Base-by-base conservation (phyloP, 768 basidiomycete genomes). In the Russula earlei region DNA sequence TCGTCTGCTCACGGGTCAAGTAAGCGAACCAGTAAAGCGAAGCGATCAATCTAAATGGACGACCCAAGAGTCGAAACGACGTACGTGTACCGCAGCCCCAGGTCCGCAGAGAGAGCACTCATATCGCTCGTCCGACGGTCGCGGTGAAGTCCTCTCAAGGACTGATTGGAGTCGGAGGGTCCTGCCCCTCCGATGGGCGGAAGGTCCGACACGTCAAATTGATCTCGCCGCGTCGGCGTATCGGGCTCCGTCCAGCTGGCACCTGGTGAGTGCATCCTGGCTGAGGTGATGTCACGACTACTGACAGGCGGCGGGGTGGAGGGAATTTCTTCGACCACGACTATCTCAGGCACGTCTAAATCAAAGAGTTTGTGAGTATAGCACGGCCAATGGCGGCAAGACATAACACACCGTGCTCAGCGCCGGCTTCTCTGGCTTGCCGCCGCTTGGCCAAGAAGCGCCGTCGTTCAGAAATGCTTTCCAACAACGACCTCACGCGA, bases 401-500 rank as follows among this genome's bases (percentile, higher is more conserved):
- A n/a, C 8, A 15, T 52, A 24, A 12, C 36, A 17, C 37, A 31
- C 29, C 65, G 58, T 72, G 71, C 25, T 72, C 71, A 41, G 71
- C 68, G 62, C 69, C 66, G 37, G 67, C 62, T 47, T 64, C 52
- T 8, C 65, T 65, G 31, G 69, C 71, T 51, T 74, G 67, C 58
- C 82, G 79, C 49, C 76, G 70, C 54, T 72, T 59, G 1, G 73
- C 77, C 42, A 88, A 65, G 71, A 84, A 91, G 53, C 81, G 75
- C 38, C 85, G 77, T 5, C 91, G 82, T 59, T 77, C 78, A 7
- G 83, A 80, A 43, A 91, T 85, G 52, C 84, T 86, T 55, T 77
- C 77, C n/a, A 96, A 71, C 47, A 92, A 67, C 0, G 90, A 91
- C 40, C 83, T 79, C 12, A 94, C 88, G 48, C 84, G 80, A 68